Percentiles rank a stretch among this genome's conserved stretches.
These are phyloP conservation scores for Tephrocybe rancida DNA, from an alignment of 768 basidiomycete species.

Conservation along the genomic window DNA sequence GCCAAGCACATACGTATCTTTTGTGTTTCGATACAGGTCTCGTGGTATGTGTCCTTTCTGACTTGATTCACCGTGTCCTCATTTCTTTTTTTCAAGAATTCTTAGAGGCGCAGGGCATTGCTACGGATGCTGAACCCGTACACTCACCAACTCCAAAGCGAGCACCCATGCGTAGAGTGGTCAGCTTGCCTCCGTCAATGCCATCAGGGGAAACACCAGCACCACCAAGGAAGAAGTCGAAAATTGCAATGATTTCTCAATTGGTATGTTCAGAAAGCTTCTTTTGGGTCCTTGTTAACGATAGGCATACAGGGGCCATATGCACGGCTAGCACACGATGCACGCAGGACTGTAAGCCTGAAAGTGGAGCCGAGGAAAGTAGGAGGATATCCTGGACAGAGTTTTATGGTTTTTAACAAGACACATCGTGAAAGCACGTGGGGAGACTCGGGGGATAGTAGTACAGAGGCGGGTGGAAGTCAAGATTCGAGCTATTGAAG, in stretches of 20 bases:
- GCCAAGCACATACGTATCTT: constrained; percentile 60
- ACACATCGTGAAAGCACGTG: constrained; percentile 3
- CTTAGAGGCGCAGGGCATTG: constrained; percentile 53
- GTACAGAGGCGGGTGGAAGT: constrained; percentile 7
- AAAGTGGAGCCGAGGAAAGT: constrained; percentile 13
- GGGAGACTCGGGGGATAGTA: constrained; percentile 8
- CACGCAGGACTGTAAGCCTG: constrained; percentile 30
- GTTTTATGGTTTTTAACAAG: constrained; percentile 12
- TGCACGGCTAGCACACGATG: constrained; percentile 20
- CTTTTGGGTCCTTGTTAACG: background rate
- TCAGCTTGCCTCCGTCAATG: constrained; percentile 38
- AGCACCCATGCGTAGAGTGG: constrained; percentile 36
- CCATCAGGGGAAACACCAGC: constrained; percentile 12
- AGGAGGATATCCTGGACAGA: constrained; percentile 15
- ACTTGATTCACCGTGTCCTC: background rate
- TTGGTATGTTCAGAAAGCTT: constrained; percentile 5
- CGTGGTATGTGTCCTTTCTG: constrained; percentile 37
- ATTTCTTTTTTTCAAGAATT: constrained; percentile 38
- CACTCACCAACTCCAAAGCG: constrained; percentile 21
- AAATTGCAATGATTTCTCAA: constrained; percentile 11
- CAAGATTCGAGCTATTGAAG: constrained; percentile 5
- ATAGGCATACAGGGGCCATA: constrained; percentile 17
- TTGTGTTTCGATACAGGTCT: constrained; percentile 67
- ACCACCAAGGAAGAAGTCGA: constrained; percentile 26
- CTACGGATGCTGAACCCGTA: constrained; percentile 29